Base-by-base conservation (phyloP, 768 basidiomycete species). In the Favolaschia claudopus region DNA sequence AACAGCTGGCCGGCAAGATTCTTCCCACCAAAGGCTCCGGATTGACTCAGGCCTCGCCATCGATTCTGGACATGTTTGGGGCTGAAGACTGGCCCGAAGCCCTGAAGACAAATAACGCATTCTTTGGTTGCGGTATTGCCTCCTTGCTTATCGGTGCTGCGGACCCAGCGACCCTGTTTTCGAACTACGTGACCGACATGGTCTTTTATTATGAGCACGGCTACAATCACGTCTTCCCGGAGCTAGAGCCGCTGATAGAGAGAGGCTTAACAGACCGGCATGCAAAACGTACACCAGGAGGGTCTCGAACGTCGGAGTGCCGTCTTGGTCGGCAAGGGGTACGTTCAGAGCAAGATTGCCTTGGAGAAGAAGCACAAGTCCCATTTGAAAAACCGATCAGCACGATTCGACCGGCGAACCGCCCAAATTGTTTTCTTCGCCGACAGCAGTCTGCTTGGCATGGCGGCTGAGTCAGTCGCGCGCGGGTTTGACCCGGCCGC, bases 161-260 rank as follows among this genome's bases (percentile, higher is more conserved):
- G 22, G 54, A 55, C 29, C 12, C 44, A 7, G 36, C 5, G 36
- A 47, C 37, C 19, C 28, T 55, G 13, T 55, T 47, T 24, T 32
- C 28, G 36, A 55, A 55, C 36, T 55, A 47, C 38, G 29, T 39
- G 20, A 37, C 40, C 29, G 37, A 47, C 44, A 46, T 19, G 28
- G 54, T 29, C 17, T 55, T 55, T 38, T 55, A 55, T 34, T 31
- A 32, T 22, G 54, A 55, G 54, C 54, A 55, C 29, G 54, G 54
- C 20, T 55, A 46, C 45, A 14, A 25, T 28, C 43, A 38, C 29
- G 54, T 38, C 15, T 55, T 55, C 28, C 54, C 54, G 14, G n/a
- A 27, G 37, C 48, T 55, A 36, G 45, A 55, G 36, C 14, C 22
- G 10, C 44, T 55, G 20, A 29, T 55, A 28, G 45, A 47, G 9